Base-by-base conservation (phyloP, 2,329 filamentous ascomycete species). In the Chrysoporthe austroafricana region DNA sequence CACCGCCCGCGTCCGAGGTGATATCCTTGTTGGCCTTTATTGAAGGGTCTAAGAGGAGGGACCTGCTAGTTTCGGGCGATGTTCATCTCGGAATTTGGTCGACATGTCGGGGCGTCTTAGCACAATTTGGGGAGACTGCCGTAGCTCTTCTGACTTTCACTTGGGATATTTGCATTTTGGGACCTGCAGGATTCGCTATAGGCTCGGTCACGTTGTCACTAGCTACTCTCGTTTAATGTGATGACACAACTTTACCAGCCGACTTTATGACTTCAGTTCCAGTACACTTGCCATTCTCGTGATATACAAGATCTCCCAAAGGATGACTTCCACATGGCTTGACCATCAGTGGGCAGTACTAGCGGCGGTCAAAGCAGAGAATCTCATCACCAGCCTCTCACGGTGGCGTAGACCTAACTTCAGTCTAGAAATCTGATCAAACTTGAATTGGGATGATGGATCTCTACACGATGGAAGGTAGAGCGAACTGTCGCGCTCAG, bases 21-120 rank as follows among this genome's bases (percentile, higher is more conserved):
- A 89, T 74, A 88, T 89, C 73, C 82, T 83, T 26, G 82, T 89
- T 70, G 85, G 85, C 54, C 76, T 88, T 72, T 87, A 87, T 75
- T 88, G 57, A 21, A 4, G 50, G 54, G 5, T 67, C 67, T 4
- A 42, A 57, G 34, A 54, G 57, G 26, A 39, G 56, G 16, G 56
- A 32, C 32, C 64, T 64, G 50, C 9, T 52, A 18, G 42, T 63
- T 2, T 43, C 67, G 32, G 67, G 42, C 9, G 44, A 58, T 13
- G 57, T 44, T 42, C 48, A 54, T 52, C 52, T 61, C 21, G 61
- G 64, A 5, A 46, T 67, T 14, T 66, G 67, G 64, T 64, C 61
- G 11, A 64, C 50, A n/a, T 64, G 62, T 61, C 61, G 59, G 21
- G 64, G 67, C 16, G 42, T 69, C 32, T 36, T 69, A 13, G 11